phyloP scores from a whole-genome alignment of 2,329 filamentous ascomycete genomes.

The Cercospora nicotianae region DNA sequence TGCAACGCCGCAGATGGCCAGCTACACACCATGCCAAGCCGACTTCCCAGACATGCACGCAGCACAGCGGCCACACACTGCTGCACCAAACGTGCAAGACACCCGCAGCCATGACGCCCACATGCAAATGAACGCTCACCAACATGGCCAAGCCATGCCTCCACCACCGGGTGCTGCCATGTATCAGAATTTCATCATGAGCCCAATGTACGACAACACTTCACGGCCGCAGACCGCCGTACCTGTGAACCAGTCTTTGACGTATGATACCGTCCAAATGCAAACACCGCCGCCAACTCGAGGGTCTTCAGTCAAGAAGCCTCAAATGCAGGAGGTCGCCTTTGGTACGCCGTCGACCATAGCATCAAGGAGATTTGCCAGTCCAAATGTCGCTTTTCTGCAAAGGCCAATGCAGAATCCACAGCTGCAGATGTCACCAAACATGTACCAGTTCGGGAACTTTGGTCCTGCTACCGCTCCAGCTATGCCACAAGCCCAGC shows the following conservation, averaged over 20 bases:
- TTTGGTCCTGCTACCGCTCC: slow-evolving; percentile 58
- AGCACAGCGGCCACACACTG: slow-evolving; percentile 29
- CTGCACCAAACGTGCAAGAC: slow-evolving; percentile 30
- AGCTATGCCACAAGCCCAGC: slow-evolving; percentile 55
- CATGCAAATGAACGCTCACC: slow-evolving; percentile 25
- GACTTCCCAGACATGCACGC: slow-evolving; percentile 34
- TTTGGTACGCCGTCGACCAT: slow-evolving; percentile 45
- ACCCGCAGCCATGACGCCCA: slow-evolving; percentile 31
- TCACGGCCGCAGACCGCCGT: slow-evolving; percentile 14
- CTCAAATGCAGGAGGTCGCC: slow-evolving; percentile 42
- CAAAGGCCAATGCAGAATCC: slow-evolving; percentile 50
- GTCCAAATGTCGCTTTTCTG: slow-evolving; percentile 33
- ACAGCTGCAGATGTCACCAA: slow-evolving; percentile 58
- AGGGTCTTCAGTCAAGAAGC: slow-evolving; percentile 54
- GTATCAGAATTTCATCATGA: slow-evolving; percentile 20
- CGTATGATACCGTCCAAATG: slow-evolving; percentile 49
- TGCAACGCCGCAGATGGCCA: slow-evolving; percentile 49
- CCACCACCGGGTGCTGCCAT: slow-evolving; percentile 20
- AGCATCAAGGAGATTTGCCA: slow-evolving; percentile 34
- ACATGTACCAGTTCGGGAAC: slow-evolving; percentile 55
- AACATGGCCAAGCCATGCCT: slow-evolving; percentile 19
- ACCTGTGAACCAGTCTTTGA: slow-evolving; percentile 19
- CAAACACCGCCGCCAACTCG: slow-evolving; percentile 64
- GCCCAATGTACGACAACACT: slow-evolving; percentile 22
- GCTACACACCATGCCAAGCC: slow-evolving; percentile 38